These are phyloP conservation scores for Ophiostoma piceae DNA, from an alignment of 2,329 filamentous ascomycete species.

Conservation along the genomic window DNA sequence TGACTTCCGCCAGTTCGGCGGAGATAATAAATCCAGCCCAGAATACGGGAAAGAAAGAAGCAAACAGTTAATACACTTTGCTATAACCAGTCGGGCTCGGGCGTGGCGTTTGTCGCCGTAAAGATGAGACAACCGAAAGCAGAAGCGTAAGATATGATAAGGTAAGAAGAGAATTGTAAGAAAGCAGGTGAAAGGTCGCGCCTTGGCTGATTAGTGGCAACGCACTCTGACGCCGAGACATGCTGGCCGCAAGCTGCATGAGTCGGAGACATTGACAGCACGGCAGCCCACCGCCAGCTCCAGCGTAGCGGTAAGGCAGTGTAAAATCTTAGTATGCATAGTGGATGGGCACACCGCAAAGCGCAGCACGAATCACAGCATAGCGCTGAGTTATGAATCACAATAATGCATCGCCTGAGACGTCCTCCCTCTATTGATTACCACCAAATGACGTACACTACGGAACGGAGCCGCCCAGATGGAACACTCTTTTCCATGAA, in stretches of 20 bases:
- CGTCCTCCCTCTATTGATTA: not conserved
- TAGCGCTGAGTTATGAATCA: not conserved
- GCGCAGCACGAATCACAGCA: not conserved
- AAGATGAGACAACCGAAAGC: not conserved
- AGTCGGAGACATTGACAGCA: slow-evolving; percentile 3
- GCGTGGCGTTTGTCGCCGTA: not conserved
- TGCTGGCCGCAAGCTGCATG: not conserved
- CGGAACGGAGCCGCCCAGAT: not conserved
- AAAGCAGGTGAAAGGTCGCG: not conserved
- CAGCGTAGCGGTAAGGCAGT: slow-evolving; percentile 1
- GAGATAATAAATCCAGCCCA: not conserved
- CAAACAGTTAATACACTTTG: no score
- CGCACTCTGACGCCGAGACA: not conserved
- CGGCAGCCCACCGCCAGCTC: not conserved
- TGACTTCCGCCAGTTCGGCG: slow-evolving; percentile 3
- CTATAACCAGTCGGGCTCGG: no score
- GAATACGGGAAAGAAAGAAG: no score
- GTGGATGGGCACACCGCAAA: not conserved
- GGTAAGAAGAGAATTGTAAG: not conserved
- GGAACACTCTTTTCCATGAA: not conserved
- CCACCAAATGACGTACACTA: not conserved
- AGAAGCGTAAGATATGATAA: no score
- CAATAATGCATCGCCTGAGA: no score
- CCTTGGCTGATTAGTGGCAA: not conserved
- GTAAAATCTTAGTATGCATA: not conserved